Conservation (phyloP, 331 rosid species). For the Erythrophleum ivorense region DNA sequence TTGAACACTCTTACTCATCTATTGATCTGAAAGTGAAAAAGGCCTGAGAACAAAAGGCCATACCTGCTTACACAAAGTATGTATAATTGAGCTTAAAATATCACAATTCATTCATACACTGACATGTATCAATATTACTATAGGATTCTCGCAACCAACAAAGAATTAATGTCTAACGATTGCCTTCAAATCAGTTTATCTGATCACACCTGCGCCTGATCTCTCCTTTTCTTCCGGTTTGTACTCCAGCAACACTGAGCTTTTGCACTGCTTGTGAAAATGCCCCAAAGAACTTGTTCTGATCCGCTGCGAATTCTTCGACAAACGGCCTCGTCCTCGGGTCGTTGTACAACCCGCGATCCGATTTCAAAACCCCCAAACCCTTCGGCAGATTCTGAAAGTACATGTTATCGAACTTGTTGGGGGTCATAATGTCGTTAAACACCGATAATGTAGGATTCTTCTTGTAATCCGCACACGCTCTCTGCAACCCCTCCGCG, state of each 20-base stretch:
- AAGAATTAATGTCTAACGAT: neutral
- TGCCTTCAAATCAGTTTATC: constrained; percentile 48
- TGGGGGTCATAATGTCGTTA: constrained; percentile 82
- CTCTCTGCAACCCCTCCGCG: constrained; percentile 56
- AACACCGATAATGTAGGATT: constrained; percentile 81
- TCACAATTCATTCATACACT: constrained; percentile 27
- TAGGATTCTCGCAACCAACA: constrained; percentile 9
- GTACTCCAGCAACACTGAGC: constrained; percentile 62
- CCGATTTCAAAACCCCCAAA: constrained; percentile 75
- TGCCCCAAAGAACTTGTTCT: constrained; percentile 59
- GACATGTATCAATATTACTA: constrained; percentile 24
- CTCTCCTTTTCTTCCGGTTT: constrained; percentile 74
- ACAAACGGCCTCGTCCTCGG: constrained; percentile 60
- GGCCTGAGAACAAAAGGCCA: neutral
- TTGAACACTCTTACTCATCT: neutral
- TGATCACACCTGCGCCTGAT: constrained; percentile 89
- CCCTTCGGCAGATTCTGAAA: constrained; percentile 81
- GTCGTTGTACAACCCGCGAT: constrained; percentile 63
- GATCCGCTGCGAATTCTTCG: constrained; percentile 59
- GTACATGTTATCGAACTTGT: constrained; percentile 81
- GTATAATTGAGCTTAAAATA: constrained; percentile 33
- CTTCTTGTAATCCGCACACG: constrained; percentile 60
- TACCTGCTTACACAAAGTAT: constrained; percentile 34
- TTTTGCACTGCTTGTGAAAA: constrained; percentile 76
- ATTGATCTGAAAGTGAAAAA: neutral